These are phyloP conservation scores for Solanum sejunctum DNA, from an alignment of 257 asterid genomes.

Conservation along the genomic window DNA sequence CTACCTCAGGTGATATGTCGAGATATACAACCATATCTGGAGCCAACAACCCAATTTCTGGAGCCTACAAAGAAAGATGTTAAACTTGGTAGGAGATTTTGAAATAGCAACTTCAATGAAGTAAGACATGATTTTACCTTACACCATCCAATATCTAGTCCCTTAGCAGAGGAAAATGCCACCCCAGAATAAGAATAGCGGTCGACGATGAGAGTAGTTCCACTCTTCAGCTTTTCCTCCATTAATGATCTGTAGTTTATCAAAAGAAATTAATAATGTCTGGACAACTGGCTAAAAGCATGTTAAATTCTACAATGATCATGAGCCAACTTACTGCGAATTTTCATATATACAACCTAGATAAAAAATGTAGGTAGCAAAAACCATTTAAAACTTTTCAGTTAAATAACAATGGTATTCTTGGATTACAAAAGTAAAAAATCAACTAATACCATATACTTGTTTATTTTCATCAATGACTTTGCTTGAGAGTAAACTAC, in stretches of 20 bases:
- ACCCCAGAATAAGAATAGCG: conserved; percentile 90
- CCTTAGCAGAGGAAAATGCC: conserved; percentile 91
- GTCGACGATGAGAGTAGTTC: conserved; percentile 70
- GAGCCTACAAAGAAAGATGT: conserved; percentile 44
- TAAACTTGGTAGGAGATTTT: background rate
- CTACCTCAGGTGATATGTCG: conserved; percentile 90
- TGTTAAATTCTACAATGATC: background rate
- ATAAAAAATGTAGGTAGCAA: background rate
- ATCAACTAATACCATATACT: background rate
- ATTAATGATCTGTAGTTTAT: conserved; percentile 41
- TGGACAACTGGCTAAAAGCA: background rate
- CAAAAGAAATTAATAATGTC: background rate
- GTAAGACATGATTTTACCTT: conserved; percentile 35
- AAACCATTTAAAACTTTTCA: background rate
- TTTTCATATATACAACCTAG: background rate
- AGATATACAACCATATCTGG: conserved; percentile 91
- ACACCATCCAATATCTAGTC: conserved; percentile 78
- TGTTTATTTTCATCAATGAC: background rate
- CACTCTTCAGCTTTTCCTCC: conserved; percentile 75
- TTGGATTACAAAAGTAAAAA: background rate
- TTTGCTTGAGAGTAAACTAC: background rate
- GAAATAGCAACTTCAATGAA: background rate
- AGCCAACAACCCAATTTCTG: conserved; percentile 80
- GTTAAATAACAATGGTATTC: background rate
- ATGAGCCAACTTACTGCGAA: background rate